Percentiles rank a stretch among this genome's conserved stretches.
Evolutionary conservation across 2,329 filamentous ascomycete species (phyloP).

Genomic region (Sclerotinia glacialis): DNA sequence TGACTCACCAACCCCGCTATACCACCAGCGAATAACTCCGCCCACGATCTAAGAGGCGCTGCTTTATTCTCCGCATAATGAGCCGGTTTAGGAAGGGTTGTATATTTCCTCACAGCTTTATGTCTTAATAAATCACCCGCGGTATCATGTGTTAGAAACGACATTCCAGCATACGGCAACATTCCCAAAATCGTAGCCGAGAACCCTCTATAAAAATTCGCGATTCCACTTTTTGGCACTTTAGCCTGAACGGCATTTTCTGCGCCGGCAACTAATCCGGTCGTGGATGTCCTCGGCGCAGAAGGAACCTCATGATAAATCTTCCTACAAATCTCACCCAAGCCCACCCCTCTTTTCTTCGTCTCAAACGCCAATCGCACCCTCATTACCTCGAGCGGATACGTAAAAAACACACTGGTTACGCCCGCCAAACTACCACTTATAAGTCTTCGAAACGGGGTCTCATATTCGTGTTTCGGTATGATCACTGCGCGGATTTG

Average conservation of each 20-base stretch:
- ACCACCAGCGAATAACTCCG: slow-evolving; percentile 80
- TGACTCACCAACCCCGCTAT: slow-evolving; percentile 86
- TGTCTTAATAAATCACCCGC: slow-evolving; percentile 78
- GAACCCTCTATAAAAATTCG: slow-evolving; percentile 96
- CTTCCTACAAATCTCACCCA: slow-evolving; percentile 66
- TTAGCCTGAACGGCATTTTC: slow-evolving; percentile 49
- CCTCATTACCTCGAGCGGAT: slow-evolving; percentile 87
- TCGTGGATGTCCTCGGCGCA: slow-evolving; percentile 40
- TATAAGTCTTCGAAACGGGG: slow-evolving; percentile 69
- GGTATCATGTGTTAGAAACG: slow-evolving; percentile 92
- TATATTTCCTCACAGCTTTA: slow-evolving; percentile 65
- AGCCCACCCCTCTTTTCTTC: slow-evolving; percentile 65
- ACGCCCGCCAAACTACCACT: slow-evolving; percentile 77
- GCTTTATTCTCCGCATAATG: slow-evolving; percentile 58
- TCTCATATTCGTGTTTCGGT: slow-evolving; percentile 69
- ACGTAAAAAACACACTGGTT: slow-evolving; percentile 92
- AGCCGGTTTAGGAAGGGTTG: slow-evolving; percentile 65
- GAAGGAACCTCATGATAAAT: slow-evolving; percentile 77
- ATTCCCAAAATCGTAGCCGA: slow-evolving; percentile 87
- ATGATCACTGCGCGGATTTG: slow-evolving; percentile 85
- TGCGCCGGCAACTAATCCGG: slow-evolving; percentile 43
- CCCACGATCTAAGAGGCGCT: slow-evolving; percentile 75
- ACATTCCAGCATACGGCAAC: slow-evolving; percentile 93
- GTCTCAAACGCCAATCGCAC: slow-evolving; percentile 96
- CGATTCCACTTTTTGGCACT: slow-evolving; percentile 64